Evolutionary conservation across 2,329 filamentous ascomycete genomes (phyloP).

Genomic region (Xylariaceae sp.): DNA sequence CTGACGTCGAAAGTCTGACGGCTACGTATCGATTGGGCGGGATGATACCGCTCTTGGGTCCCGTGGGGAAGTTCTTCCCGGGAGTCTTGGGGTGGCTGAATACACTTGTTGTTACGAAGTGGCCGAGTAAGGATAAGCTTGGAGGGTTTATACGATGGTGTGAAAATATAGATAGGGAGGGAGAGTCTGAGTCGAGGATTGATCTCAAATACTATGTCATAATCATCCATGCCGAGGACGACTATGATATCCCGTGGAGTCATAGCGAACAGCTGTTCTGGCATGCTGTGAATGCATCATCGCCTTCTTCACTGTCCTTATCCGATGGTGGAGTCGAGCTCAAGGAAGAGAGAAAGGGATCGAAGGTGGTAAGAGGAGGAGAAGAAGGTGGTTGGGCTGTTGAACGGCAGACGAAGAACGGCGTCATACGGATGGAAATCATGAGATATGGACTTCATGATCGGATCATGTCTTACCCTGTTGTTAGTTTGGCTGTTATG

Average conservation of each 20-base stretch:
- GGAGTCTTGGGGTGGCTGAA: constrained; percentile 52
- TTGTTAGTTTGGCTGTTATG: constrained; percentile 58
- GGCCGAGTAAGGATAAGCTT: constrained; percentile 58
- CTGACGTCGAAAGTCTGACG: constrained; percentile 59
- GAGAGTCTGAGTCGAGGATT: too few species aligned
- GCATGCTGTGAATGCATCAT: constrained; percentile 60
- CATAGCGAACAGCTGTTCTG: constrained; percentile 60
- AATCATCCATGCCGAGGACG: constrained; percentile 59
- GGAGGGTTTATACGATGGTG: constrained; percentile 50
- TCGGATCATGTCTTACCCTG: constrained; percentile 63
- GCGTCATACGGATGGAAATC: constrained; percentile 61
- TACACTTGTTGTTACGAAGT: constrained; percentile 56
- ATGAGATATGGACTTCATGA: constrained; percentile 64
- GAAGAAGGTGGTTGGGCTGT: constrained; percentile 57
- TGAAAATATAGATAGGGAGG: constrained; percentile 39
- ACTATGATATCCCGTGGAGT: constrained; percentile 57
- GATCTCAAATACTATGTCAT: constrained; percentile 52
- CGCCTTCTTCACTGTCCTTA: constrained; percentile 45
- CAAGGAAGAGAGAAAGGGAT: constrained; percentile 49
- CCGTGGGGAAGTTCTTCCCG: constrained; percentile 56
- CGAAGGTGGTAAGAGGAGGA: constrained; percentile 50
- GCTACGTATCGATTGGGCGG: constrained; percentile 65
- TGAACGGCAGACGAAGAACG: constrained; percentile 53
- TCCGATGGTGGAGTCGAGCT: too few species aligned
- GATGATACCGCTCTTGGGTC: constrained; percentile 59